A percentile compares a stretch with the other conserved stretches of the same genome.
phyloP scores from a whole-genome alignment of 2,329 filamentous ascomycete genomes.

The Cytospora mali region DNA sequence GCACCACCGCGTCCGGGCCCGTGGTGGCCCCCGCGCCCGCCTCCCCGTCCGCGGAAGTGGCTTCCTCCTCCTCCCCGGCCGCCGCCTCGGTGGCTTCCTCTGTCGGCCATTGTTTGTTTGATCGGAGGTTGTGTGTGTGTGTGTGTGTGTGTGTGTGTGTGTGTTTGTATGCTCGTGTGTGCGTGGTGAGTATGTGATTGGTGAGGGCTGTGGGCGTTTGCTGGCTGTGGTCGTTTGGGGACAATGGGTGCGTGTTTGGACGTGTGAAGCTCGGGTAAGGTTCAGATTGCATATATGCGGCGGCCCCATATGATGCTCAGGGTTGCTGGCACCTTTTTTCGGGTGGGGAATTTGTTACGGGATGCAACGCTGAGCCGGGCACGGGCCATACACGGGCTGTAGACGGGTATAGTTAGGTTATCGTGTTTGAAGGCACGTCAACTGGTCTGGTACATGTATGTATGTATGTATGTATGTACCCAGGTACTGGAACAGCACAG shows the following conservation, averaged over 20 bases:
- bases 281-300: not conserved
- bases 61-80: conserved; percentile 47
- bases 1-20: conserved; percentile 47
- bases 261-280: not conserved
- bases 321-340: not conserved
- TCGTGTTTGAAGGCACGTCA: no score
- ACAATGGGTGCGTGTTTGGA: not conserved
- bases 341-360: not conserved
- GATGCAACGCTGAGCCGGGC: conserved; percentile 1
- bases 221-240: not conserved
- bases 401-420: no score
- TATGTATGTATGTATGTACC: no score
- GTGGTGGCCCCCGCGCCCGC: conserved; percentile 50
- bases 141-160: conserved; percentile 13
- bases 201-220: not conserved
- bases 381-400: not conserved
- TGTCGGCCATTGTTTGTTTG: conserved; percentile 51
- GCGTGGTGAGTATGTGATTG: conserved; percentile 10
- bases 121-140: conserved; percentile 21
- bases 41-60: conserved; percentile 46
- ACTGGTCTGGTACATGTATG: no score
- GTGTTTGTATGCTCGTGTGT: not conserved
- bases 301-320: not conserved
- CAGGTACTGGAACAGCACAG: no score
- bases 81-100: conserved; percentile 51